A percentile compares a stretch with the other conserved stretches of the same genome.
Evolutionary conservation across 495 filamentous ascomycete genomes (phyloP).

Genomic region (Halenospora varia): DNA sequence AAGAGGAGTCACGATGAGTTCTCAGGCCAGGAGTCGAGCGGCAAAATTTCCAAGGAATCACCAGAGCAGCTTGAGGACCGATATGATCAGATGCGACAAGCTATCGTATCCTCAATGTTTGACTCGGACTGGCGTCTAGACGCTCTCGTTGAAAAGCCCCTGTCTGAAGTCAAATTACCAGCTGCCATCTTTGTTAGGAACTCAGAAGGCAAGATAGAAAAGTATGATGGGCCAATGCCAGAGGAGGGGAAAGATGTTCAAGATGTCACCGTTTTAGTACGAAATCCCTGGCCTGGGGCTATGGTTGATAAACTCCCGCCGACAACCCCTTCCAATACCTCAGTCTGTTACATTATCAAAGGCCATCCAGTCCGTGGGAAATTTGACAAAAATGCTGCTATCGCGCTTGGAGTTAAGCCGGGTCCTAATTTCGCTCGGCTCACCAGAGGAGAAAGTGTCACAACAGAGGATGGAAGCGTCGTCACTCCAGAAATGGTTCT

Average conservation of each 20-base stretch:
- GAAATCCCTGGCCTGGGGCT: conserved; percentile 80
- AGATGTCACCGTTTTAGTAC: conserved; percentile 69
- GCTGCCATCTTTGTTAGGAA: conserved; percentile 68
- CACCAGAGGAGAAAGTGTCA: conserved; percentile 44
- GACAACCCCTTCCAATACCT: conserved; percentile 56
- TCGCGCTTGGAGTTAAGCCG: conserved; percentile 49
- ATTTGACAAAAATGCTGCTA: conserved; percentile 65
- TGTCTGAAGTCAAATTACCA: conserved; percentile 62
- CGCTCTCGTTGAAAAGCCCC: conserved; percentile 55
- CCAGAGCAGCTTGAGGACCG: conserved; percentile 27
- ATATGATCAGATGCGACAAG: conserved; percentile 49
- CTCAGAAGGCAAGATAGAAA: conserved; percentile 57
- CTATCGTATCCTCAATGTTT: conserved; percentile 76
- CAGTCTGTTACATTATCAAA: conserved; percentile 82
- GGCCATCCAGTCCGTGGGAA: conserved; percentile 71
- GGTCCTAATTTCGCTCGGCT: conserved; percentile 52
- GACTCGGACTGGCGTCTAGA: conserved; percentile 72
- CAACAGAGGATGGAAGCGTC: conserved; percentile 46
- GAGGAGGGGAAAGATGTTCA: conserved; percentile 43
- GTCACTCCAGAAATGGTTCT: conserved; percentile 55
- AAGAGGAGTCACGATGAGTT: conserved; percentile 64
- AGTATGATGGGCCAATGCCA: conserved; percentile 63
- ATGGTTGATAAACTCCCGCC: conserved; percentile 57
- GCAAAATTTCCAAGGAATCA: neutral
- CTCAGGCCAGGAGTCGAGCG: conserved; percentile 24